Base-by-base conservation (phyloP, 139 green algal species). In the Mesotaenium endlicherianum region DNA sequence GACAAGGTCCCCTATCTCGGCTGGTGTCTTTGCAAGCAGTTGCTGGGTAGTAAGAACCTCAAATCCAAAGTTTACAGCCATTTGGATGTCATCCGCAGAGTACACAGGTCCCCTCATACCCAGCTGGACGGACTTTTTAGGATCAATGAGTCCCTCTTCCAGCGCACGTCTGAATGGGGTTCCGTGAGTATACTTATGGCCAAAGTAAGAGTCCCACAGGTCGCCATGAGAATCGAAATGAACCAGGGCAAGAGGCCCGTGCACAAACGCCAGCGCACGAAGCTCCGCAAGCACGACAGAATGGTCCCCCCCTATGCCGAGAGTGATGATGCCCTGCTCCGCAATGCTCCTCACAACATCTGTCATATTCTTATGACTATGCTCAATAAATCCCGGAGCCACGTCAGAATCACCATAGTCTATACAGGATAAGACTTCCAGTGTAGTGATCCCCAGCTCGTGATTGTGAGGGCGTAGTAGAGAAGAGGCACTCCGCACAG, bases 141-240 rank as follows among this genome's bases (percentile, higher is more conserved):
- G 67, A 38, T 80, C 43, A 17, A 85, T 30, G 31, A 85, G 60
- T 2, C 78, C 78, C 31, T 85, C 78, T 20, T 81, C 78, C 4
- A 85, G n/a, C 26, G 78, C 78, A 14, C 64, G 31, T 8, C 78
- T 45, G 60, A 85, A 85, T 3, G 78, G 67, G 3, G 78, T 85
- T 34, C 78, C 78, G 36, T 85, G 74, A 17, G 40, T 81, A 6
- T 81, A 81, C 57, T 81, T 81, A 36, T 71, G 36, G 30, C 74
- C 74, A 17, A 81, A 81, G 38, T 81, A 81, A 6, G 41, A 55
- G 40, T 81, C 74, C 74, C 74, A 81, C n/a, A 45, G 3, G 26
- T 85, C 78, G 34, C 17, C 4, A 41, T 85, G 78, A 14, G 78
- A 55, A 81, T 85, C 78, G 39, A 85, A 34, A 41, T 85, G 78